Evolutionary conservation across 257 asterid species (phyloP), one percentile per base, ranked within the genome.

Genomic region (Galeopsis tetrahit): DNA sequence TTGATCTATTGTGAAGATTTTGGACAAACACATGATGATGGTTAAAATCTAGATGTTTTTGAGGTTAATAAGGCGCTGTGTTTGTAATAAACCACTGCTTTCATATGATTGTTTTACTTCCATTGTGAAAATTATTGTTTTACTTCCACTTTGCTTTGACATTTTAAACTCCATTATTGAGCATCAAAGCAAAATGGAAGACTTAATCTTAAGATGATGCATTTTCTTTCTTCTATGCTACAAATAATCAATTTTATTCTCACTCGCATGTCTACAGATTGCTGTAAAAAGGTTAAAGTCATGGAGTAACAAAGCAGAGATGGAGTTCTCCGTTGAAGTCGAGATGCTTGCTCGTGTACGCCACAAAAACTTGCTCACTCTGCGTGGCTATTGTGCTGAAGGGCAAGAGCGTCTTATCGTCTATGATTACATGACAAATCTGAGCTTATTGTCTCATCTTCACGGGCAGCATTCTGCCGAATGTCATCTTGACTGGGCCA

Each of bases 351-450:
- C 96, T 60, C 88, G 95, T 66, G 96, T 90, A 39, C 90, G 93
- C 38, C 97, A 93, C 83, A 84, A 86, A 62, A 93, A 93, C 79
- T 79, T 93, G 81, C 89, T 93, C 53, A 89, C 86, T 52, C 43
- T 90, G 61, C 96, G 98, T 2, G 98, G 98, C 49, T 90, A 87
- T 74, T 93, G 95, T 66, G 93, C 96, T 6, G 95, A 90, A 81
- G 98, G 97, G 76, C 98, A 90, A 83, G 98, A 93, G 61, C 96
- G 98, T 66, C 93, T 93, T 6, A 89, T 93, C 1, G 90, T 93
- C 46, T 90, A 86, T 14, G 96, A 93, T 38, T 93, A 93, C 79
- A 87, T 87, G 97, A 84, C 89, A n/a, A 93, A 90, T 73, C 84
- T 93, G 72, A 93, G 96, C 87, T 80, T 93, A 53, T 83, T 84